Base-by-base conservation (phyloP, 73 alveolate species). In the Tetrahymena thermophila region DNA sequence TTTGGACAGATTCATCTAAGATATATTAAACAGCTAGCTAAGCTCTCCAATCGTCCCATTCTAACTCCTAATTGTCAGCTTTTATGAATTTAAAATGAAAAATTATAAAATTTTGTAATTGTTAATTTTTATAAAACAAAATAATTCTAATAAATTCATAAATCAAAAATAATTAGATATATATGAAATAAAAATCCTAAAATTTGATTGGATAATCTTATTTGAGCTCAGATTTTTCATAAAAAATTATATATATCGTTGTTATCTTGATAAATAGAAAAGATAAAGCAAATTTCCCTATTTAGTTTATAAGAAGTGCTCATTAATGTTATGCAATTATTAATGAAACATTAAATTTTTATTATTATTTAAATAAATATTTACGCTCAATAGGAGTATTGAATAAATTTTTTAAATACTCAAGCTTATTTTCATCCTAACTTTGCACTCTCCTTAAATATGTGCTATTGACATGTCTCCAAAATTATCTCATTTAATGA, bases 1-100 rank as follows among this genome's bases (percentile, higher is more conserved):
- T 71, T 71, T 71, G 17, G 13, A 71, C 89, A 7, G 89, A 71
- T 8, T 71, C 89, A 71, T 71, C 89, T n/a, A 71, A 71, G 23
- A 71, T 71, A 71, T 71, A 71, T 71, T 71, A 71, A n/a, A 71
- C 89, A 10, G 89, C 89, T 71, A 71, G n/a, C 17, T 71, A 25
- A 28, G 89, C 89, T 71, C 89, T 71, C 89, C 89, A 71, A 71
- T 71, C 89, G n/a, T 71, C 89, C 89, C 89, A 71, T 21, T 71
- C 89, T 28, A 71, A 11, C 37, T 71, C 89, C 11, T 4, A 28
- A 71, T n/a, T 71, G 0, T 71, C 89, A 31, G 40, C 89, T 71
- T 1, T 4, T 56, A 56, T 56, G 34, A 56, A 31, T 7, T 58
- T 11, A 71, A 25, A 71, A 71, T 4, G n/a, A 9, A 23, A 40